Evolutionary conservation across 164 flowering plant species (phyloP).

Genomic region (Tinospora cordifolia): DNA sequence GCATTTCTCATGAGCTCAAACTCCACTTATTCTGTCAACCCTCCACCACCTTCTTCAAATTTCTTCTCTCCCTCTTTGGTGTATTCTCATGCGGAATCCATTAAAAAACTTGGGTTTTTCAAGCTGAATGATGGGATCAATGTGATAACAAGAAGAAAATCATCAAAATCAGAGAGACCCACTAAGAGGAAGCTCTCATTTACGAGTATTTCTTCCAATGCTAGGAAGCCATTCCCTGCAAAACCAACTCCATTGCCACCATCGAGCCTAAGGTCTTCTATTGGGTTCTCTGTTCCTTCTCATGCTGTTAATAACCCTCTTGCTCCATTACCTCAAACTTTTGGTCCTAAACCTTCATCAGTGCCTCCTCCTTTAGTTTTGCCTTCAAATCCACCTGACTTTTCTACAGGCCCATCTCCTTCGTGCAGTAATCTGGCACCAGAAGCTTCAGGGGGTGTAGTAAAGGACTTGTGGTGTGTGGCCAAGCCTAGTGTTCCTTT

Average conservation of each 20-base stretch:
- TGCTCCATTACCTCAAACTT: conserved; percentile 30
- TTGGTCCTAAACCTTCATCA: conserved; percentile 1
- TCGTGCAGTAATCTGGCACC: conserved; percentile 31
- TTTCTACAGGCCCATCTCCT: conserved; percentile 34
- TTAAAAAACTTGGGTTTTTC: conserved; percentile 42
- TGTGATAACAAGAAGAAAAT: conserved; percentile 17
- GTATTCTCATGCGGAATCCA: conserved; percentile 28
- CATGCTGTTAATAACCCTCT: conserved; percentile 32
- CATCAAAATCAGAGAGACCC: conserved; percentile 19
- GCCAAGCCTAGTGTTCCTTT: conserved; percentile 83
- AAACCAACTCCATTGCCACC: conserved; percentile 60
- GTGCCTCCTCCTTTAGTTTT: conserved; percentile 15
- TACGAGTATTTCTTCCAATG: conserved; percentile 20
- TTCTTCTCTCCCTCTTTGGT: conserved; percentile 21
- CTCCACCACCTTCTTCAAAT: conserved; percentile 22
- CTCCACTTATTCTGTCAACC: conserved; percentile 46
- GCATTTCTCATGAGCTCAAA: conserved; percentile 36
- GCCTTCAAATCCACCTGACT: conserved; percentile 34
- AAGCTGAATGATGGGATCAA: conserved; percentile 16
- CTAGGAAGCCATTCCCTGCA: conserved; percentile 43
- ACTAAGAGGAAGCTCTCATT: conserved; percentile 44
- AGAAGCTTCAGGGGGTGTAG: conserved; percentile 11
- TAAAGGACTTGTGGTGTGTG: conserved; percentile 70
- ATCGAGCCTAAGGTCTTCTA: conserved; percentile 26
- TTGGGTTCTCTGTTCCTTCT: conserved; percentile 41